Evolutionary conservation across 192 early-diverging fungal genomes (phyloP).

Genomic region (Endogone sp.): DNA sequence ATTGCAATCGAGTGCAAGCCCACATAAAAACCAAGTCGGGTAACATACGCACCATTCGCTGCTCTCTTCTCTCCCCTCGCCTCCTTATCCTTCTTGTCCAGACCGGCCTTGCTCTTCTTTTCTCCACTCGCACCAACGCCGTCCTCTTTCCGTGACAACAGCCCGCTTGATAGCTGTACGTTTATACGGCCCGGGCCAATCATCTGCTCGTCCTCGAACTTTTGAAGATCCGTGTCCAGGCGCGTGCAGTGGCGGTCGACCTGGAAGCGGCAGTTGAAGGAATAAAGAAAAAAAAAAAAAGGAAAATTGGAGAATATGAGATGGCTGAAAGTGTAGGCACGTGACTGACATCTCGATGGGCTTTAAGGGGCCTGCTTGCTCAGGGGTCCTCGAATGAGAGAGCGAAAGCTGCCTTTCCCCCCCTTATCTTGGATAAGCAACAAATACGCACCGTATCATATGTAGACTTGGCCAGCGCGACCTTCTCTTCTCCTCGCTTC

Average conservation of each 20-base stretch:
- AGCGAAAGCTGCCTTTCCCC: no score
- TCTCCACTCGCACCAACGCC: conserved; percentile 23
- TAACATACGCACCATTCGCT: background rate
- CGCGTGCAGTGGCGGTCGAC: conserved; percentile 86
- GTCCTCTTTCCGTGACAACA: conserved; percentile 39
- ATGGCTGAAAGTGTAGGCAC: no score
- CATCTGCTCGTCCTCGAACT: conserved; percentile 91
- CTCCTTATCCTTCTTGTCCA: conserved; percentile 28
- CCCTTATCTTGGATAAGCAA: no score
- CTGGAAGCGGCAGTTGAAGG: conserved; percentile 19
- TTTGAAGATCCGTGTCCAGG: conserved; percentile 86
- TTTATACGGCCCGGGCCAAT: conserved; percentile 45
- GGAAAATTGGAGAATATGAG: no score
- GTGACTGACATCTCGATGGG: no score
- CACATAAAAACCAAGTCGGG: background rate
- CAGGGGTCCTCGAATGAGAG: no score
- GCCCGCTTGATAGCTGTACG: conserved; percentile 28
- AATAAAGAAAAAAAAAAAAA: no score
- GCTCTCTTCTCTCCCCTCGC: conserved; percentile 10
- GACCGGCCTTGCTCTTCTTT: conserved; percentile 16
- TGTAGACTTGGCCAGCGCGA: conserved; percentile 86
- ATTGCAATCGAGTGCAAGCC: background rate
- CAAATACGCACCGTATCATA: conserved; percentile 79
- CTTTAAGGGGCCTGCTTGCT: no score
- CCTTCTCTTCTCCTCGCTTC: conserved; percentile 91